Conservation (phyloP, 208 protist species). For the Naegleria lovaniensis region DNA sequence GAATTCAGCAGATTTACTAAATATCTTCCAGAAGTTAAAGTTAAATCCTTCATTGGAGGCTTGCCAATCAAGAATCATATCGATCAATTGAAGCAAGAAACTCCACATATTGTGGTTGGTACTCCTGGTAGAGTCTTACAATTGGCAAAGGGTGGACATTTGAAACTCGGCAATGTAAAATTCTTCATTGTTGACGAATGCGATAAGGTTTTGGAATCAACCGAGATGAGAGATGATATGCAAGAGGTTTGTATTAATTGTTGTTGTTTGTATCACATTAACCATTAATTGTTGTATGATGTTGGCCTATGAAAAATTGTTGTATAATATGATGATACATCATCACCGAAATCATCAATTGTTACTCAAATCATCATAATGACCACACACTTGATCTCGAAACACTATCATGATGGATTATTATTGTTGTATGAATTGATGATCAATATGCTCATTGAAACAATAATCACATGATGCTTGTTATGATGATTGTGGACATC, state of each 20-base stretch:
- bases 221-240: constrained; percentile 59
- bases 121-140: constrained; percentile 92
- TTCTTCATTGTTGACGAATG: constrained; percentile 99
- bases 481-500: constrained; percentile 47
- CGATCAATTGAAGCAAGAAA: constrained; percentile 48
- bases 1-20: constrained; percentile 97
- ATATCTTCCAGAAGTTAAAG: constrained; percentile 87
- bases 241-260: not conserved
- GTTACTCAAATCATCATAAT: too few relatives aligned
- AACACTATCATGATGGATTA: too few relatives aligned
- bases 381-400: too few relatives aligned
- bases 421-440: too few relatives aligned
- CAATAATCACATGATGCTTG: too few relatives aligned
- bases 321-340: too few relatives aligned
- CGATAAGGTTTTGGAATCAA: constrained; percentile 91
- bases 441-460: too few relatives aligned
- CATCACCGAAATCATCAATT: not conserved
- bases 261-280: too few relatives aligned
- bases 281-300: not conserved
- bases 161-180: constrained; percentile 88
- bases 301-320: too few relatives aligned
- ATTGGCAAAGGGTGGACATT: constrained; percentile 77
- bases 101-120: constrained; percentile 93
- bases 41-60: constrained; percentile 93
- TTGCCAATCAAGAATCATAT: constrained; percentile 71